Evolutionary conservation across 1,284 basidiomycete species (phyloP).

Genomic region (Ceratobasidium sp.): DNA sequence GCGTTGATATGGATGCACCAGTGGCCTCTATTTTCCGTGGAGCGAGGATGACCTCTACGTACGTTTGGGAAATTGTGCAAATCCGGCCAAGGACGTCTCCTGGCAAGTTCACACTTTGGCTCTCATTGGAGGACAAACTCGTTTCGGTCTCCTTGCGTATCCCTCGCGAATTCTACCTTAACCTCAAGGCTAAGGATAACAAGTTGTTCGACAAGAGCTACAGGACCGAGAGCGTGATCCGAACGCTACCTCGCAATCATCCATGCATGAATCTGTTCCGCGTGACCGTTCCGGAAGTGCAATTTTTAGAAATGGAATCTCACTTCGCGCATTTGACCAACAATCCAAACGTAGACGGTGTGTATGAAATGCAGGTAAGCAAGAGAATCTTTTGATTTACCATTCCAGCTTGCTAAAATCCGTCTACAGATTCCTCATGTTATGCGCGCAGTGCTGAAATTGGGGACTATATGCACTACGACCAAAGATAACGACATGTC

Average conservation of each 20-base stretch:
- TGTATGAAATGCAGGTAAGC: slow-evolving; percentile 90
- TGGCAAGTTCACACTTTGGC: slow-evolving; percentile 92
- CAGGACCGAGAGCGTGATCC: slow-evolving; percentile 77
- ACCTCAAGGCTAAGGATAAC: slow-evolving; percentile 78
- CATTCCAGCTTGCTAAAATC: background rate
- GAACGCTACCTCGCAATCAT: slow-evolving; percentile 85
- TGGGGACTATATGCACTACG: slow-evolving; percentile 86
- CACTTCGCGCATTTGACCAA: slow-evolving; percentile 94
- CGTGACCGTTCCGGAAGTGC: slow-evolving; percentile 84
- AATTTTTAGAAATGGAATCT: slow-evolving; percentile 86
- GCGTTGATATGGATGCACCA: slow-evolving; percentile 58
- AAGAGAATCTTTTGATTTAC: slow-evolving; percentile 24
- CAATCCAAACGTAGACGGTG: slow-evolving; percentile 94
- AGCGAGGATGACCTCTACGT: slow-evolving; percentile 73
- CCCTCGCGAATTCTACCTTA: slow-evolving; percentile 92
- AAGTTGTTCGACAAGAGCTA: slow-evolving; percentile 82
- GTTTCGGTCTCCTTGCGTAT: slow-evolving; percentile 86
- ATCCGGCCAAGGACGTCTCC: slow-evolving; percentile 82
- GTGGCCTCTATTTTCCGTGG: slow-evolving; percentile 87
- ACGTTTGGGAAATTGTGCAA: slow-evolving; percentile 94
- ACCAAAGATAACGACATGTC: slow-evolving; percentile 75
- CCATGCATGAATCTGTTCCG: slow-evolving; percentile 86
- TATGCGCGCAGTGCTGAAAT: slow-evolving; percentile 83
- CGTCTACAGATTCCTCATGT: slow-evolving; percentile 80
- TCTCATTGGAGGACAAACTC: slow-evolving; percentile 85